Base-by-base conservation (phyloP, 2,329 filamentous ascomycete species). In the Sordariomycetes sp. region DNA sequence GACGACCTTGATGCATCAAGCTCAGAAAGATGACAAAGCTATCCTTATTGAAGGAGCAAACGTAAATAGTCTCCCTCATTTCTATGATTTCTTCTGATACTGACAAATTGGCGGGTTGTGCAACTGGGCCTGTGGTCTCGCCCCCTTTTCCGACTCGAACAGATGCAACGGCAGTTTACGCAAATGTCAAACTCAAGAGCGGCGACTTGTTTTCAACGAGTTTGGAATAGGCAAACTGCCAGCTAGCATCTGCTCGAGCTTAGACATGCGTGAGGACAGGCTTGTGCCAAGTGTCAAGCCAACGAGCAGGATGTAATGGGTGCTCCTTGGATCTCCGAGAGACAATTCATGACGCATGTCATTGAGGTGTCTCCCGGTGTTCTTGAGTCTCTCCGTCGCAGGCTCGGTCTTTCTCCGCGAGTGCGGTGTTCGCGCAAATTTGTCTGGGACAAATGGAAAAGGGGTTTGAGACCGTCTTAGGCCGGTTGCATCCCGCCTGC, bases 11-110 rank as follows among this genome's bases (percentile, higher is more conserved):
- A 73, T 86, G 49, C 61, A 67, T 37, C 62, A 63, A 8, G 78
- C 75, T 2, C 77, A 84, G 50, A 57, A 71, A 36, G 60, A 61
- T 36, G 69, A 75, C 34, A 64, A 62, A 24, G 70, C 70, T 35
- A 77, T 85, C 42, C 63, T 85, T 3, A 66, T 85, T 9, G 81
- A 86, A 58, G 81, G 79, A 34, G 77, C 77, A 24, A 55, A 57
- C 34, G 51, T 44, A 36, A 39, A 35, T 35, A 26, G 40, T n/a
- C 32, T 36, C 38, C 40, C 44, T 42, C 41, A 39, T 33, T 39
- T 1, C 3, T 4, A 12, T 21, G 4, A 4, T 3, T 23, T 21
- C n/a, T 12, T 33, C 3, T 16, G 4, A n/a, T 33, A 16, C 25
- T 34, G 37, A 39, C 33, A 26, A 30, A 38, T 37, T 17, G 18